Evolutionary conservation across 139 green algal genomes (phyloP), one percentile per base, ranked within the genome.

Genomic region (Chara braunii): DNA sequence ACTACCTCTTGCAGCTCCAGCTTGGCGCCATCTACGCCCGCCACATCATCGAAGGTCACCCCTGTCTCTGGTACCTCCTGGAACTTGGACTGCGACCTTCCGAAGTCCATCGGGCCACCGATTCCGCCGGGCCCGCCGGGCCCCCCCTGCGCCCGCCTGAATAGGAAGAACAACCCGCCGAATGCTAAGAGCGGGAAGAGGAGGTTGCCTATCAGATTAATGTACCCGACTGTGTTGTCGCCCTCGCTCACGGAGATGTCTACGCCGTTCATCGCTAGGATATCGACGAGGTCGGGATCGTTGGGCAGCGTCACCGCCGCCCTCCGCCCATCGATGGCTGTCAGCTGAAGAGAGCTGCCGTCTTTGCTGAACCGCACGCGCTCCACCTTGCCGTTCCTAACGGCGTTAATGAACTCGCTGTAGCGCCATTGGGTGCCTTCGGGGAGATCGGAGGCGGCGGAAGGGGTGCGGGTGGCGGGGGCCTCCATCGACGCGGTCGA

Each of bases 121-220:
- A 67, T 56, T 43, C 90, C 90, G 56, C 86, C 78, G 37, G 40
- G 37, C 11, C 75, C 73, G 2, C 76, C 74, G 22, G 55, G 42
- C 40, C 62, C 61, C 29, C 61, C 61, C 68, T 77, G 68, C 14
- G 68, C 44, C 26, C 68, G 61, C 63, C 67, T 67, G 85, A 98
- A 99, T 31, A 99, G 87, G 77, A 98, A 93, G 85, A 98, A 98
- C 8, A 98, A 84, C 51, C 93, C 93, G 11, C 82, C 94, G 71
- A 99, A 96, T 12, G 94, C 94, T 43, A 99, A 83, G 11, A 99
- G 81, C 6, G 94, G 94, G 83, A 99, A 97, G 6, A 99, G 84
- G 40, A 99, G 85, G 84, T 99, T 99, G 77, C 93, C 94, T 5
- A 98, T 75, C 30, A 99, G 81, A 9, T 87, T 79, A 18, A 94